These are phyloP conservation scores for Solanum bukasovii DNA, from an alignment of 257 asterid genomes.

Conservation along the genomic window DNA sequence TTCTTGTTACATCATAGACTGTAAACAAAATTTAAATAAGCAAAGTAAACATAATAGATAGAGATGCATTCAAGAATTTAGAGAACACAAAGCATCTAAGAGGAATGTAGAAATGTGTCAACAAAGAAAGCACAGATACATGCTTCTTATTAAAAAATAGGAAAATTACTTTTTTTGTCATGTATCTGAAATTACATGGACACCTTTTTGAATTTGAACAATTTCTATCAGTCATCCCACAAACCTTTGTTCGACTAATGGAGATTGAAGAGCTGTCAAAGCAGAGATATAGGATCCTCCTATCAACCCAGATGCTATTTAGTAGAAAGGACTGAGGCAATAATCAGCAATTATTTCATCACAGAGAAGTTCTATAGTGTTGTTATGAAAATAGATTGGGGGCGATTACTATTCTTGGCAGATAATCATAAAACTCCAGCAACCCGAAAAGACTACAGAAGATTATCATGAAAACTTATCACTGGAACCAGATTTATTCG, in stretches of 20 bases:
- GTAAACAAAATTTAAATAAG: background rate
- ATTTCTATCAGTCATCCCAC: background rate
- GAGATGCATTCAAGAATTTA: background rate
- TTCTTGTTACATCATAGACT: conserved; percentile 91
- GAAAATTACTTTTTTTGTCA: background rate
- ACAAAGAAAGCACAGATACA: background rate
- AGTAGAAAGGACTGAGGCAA: background rate
- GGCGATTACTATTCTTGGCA: background rate
- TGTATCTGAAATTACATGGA: background rate
- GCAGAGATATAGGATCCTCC: background rate
- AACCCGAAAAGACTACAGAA: background rate
- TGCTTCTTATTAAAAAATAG: background rate
- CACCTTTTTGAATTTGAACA: background rate
- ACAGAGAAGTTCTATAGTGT: background rate
- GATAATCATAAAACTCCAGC: background rate
- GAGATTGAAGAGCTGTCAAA: background rate
- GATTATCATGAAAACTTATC: background rate
- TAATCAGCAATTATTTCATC: background rate
- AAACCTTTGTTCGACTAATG: background rate
- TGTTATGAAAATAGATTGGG: background rate
- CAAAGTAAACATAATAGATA: background rate
- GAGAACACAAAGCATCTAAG: background rate
- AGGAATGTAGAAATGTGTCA: background rate
- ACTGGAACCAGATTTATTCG: background rate
- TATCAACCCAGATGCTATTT: background rate